phyloP scores from a whole-genome alignment of 305 asterid genomes.

The Solanum hybrid region DNA sequence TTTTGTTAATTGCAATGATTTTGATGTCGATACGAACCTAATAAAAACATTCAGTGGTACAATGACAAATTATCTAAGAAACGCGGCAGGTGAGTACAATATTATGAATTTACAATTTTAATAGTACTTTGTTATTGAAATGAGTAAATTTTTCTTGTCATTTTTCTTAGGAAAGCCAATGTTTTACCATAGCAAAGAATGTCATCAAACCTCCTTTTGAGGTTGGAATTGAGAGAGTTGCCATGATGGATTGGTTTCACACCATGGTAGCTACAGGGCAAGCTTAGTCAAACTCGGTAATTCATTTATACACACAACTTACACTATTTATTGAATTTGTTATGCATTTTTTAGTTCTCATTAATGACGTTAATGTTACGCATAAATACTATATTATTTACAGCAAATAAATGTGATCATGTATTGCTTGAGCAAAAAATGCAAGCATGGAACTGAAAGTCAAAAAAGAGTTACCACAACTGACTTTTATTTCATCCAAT shows the following conservation, averaged over 20 bases:
- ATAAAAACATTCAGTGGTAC: not conserved
- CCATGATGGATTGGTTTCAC: not conserved
- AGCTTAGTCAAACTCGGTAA: not conserved
- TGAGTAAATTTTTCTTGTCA: too few species aligned
- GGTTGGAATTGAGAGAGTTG: not conserved
- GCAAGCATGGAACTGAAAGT: not conserved
- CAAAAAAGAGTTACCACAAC: not conserved
- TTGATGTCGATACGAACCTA: not conserved
- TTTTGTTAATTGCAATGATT: not conserved
- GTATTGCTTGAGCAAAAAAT: not conserved
- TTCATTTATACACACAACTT: too few species aligned
- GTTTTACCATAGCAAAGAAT: too few species aligned
- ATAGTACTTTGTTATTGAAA: too few species aligned
- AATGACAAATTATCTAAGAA: not conserved
- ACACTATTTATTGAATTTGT: not conserved
- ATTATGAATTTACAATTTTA: not conserved
- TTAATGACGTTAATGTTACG: too few species aligned
- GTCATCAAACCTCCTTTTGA: not conserved
- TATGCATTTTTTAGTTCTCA: not conserved
- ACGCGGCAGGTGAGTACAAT: not conserved
- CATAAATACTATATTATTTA: too few species aligned
- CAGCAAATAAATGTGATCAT: too few species aligned
- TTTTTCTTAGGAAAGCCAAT: not conserved
- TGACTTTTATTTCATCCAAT: not conserved
- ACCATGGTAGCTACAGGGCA: not conserved